Evolutionary conservation across 1,139 yeast genomes (phyloP), one percentile per base, ranked within the genome.

Genomic region (Taiozyma onychis): DNA sequence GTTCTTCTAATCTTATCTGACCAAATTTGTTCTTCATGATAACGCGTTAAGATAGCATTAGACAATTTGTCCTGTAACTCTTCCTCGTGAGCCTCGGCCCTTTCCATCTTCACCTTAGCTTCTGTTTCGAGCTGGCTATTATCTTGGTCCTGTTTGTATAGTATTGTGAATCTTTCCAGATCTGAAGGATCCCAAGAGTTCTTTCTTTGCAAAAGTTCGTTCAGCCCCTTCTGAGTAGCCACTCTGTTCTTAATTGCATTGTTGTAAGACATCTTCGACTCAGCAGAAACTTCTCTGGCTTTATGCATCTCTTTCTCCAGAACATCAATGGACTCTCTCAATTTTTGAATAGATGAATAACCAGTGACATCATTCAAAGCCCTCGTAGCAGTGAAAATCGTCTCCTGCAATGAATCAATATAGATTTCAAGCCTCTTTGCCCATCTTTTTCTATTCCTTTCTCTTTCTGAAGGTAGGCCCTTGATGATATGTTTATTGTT

Each of bases 1-100:
- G 96, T 90, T 54, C 95, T 77, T 55, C 99, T 74, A 53, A 93
- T 93, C 66, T 91, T 91, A 68, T 95, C 99, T 5, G 97, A 88
- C 99, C 99, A 95, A 5, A 93, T 83, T 68, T 95, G 99, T 62
- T 95, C 99, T 64, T 95, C 99, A 56, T 93, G 97, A 62, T 95
- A 95, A 57, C 98, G 72, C 1, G 93, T 83, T 59, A 91, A 74
- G 37, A 95, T 93, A 59, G 88, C 84, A 54, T 83, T 83, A 7
- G 91, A 84, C 45, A 91, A 70, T 54, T 77, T 79, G 44, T 81
- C 75, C 57, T 87, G 95, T 8, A 85, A 69, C 4, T 83, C 81
- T 53, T 91, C 97, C 41, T 86, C 88, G 48, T 66, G 66, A 22
- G 66, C 68, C 59, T 95, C 99, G 2, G 83, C 76, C 13, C 72